Percentiles rank a stretch among this genome's conserved stretches.
Conservation (phyloP, 352 stramenopile genomes). For the Globisporangium ultimum region DNA sequence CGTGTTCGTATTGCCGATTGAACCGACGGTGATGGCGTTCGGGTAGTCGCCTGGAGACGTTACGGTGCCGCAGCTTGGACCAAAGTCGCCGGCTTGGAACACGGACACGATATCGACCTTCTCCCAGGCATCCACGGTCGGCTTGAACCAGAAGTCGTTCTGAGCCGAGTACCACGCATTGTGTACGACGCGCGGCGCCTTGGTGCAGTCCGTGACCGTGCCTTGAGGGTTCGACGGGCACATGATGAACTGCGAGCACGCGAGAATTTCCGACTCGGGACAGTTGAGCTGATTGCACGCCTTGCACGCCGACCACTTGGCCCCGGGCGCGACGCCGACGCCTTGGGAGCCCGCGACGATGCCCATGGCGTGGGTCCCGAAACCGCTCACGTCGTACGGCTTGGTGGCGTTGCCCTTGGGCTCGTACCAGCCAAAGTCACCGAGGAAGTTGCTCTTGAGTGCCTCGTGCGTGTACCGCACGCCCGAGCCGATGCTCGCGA, state of each 20-base stretch:
- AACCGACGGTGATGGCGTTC: conserved; percentile 25
- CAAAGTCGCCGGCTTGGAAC: conserved; percentile 25
- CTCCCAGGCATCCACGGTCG: conserved; percentile 19
- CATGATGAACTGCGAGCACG: conserved; percentile 35
- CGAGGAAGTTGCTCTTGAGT: conserved; percentile 24
- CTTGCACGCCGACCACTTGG: conserved; percentile 31
- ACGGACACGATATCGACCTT: conserved; percentile 21
- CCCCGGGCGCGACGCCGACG: conserved; percentile 33
- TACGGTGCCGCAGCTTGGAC: conserved; percentile 14
- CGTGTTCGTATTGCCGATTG: conserved; percentile 16
- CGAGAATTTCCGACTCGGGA: conserved; percentile 17
- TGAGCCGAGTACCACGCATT: conserved; percentile 26
- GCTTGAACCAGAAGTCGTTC: not conserved
- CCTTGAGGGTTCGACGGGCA: conserved; percentile 23
- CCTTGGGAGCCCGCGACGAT: conserved; percentile 29
- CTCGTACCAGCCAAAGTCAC: conserved; percentile 28
- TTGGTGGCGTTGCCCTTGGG: conserved; percentile 9
- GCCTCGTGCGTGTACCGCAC: conserved; percentile 22
- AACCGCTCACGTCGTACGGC: conserved; percentile 21
- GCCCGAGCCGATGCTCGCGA: conserved; percentile 30
- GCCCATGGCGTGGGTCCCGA: conserved; percentile 34
- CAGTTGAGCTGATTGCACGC: conserved; percentile 17
- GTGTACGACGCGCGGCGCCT: conserved; percentile 26
- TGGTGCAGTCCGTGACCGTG: conserved; percentile 22
- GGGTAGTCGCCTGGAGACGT: conserved; percentile 21